Evolutionary conservation across 345 rosid genomes (phyloP), one percentile per base, ranked within the genome.

Genomic region (Eucalyptus albens): DNA sequence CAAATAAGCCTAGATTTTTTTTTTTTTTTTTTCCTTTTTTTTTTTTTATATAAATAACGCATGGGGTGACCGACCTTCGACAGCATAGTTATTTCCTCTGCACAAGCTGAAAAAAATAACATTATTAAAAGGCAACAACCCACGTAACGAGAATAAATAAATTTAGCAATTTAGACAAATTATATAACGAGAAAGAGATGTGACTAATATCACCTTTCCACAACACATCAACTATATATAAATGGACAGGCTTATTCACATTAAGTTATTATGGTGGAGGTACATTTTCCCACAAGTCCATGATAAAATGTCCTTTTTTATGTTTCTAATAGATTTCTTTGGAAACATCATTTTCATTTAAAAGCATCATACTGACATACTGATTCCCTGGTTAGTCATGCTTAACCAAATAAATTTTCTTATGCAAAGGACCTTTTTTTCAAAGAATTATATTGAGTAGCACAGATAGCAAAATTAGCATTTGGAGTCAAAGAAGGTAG

Each of bases 1-100:
- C 60, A 4, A 22, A 55, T 22, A 55, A 55, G 5, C 60, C 27
- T 55, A 55, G 3, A 55, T 55, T 55, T 55, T 8, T 21, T 55
- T 2, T 4, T 0, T 0, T 0, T 3, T 4, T 9, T 21, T 55
- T 2, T 4, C 0, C 0, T 0, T 3, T 4, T 9, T 3, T 16
- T 51, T 51, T 51, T 51, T 51, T 51, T 16, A n/a, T n/a, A n/a
- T 6, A 44, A 3, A 17, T 21, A 22, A 22, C 27, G 11, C 27
- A 9, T 55, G 60, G 27, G 60, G 26, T 21, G 27, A 21, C 60
- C 60, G 60, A 21, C 60, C 27, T 55, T 21, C 27, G 60, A 4
- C 9, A 55, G 60, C 27, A 22, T 55, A 8, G 60, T 3, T 55
- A 55, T 55, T 55, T 55, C 27, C 27, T 55, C 60, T 55, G 60